A percentile compares a stretch with the other conserved stretches of the same genome.
phyloP scores from a whole-genome alignment of 495 filamentous ascomycete species.

The Penicillium coprophilum region DNA sequence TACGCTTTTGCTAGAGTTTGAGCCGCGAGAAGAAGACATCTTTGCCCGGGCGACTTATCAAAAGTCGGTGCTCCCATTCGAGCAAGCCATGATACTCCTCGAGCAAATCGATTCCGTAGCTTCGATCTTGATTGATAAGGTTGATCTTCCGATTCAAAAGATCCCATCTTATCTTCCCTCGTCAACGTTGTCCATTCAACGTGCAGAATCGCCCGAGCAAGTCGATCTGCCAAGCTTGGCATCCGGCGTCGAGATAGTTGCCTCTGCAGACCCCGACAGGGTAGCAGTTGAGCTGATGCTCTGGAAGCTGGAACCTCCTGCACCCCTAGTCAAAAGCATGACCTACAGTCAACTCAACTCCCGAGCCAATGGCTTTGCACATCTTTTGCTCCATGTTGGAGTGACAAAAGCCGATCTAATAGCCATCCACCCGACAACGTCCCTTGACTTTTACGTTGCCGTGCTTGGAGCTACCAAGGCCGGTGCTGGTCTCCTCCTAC shows the following conservation, averaged over 20 bases:
- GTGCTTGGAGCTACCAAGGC: constrained; percentile 71
- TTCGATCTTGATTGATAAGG: constrained; percentile 41
- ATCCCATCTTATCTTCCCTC: constrained; percentile 30
- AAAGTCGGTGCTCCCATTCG: constrained; percentile 42
- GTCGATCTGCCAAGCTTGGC: constrained; percentile 38
- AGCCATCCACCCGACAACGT: constrained; percentile 71
- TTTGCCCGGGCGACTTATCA: constrained; percentile 53
- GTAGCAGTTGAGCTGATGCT: constrained; percentile 61
- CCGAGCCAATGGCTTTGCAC: constrained; percentile 63
- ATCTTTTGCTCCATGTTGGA: constrained; percentile 48
- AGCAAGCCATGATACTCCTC: constrained; percentile 54
- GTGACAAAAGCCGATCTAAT: constrained; percentile 54
- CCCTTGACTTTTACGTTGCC: constrained; percentile 61
- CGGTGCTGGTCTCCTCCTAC: constrained; percentile 71
- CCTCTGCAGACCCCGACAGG: constrained; percentile 44
- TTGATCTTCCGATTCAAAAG: constrained; percentile 36
- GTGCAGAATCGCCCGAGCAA: constrained; percentile 29
- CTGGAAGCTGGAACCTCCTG: constrained; percentile 31
- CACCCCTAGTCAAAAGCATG: constrained; percentile 38
- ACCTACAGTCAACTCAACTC: constrained; percentile 63
- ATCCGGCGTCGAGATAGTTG: constrained; percentile 53
- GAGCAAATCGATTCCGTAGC: constrained; percentile 57
- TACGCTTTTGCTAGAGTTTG: constrained; percentile 67
- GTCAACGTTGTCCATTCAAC: constrained; percentile 56
- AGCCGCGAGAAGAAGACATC: constrained; percentile 49